Percentiles rank a stretch among this genome's conserved stretches.
Evolutionary conservation across 805 yeast species (phyloP).

Genomic region (Barnettozyma populi): DNA sequence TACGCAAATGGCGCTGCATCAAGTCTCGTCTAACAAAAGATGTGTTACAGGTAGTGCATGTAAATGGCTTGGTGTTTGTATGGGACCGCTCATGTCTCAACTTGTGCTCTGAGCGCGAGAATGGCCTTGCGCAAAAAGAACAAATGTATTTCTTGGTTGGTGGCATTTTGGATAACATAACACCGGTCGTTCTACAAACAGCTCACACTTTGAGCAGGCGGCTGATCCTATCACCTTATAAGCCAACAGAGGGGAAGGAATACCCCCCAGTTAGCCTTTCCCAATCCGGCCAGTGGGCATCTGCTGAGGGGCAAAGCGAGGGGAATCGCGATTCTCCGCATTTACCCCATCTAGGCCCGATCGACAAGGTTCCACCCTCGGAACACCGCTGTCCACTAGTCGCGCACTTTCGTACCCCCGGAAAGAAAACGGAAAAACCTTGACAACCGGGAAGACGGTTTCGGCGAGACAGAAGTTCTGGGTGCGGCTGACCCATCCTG

Average conservation of each 20-base stretch:
- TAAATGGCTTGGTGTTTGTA: slow-evolving; percentile 16
- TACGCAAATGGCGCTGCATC: slow-evolving; percentile 14
- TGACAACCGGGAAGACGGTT: neutral
- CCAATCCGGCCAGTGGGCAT: neutral
- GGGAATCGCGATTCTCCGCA: slow-evolving; percentile 2
- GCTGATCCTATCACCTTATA: neutral
- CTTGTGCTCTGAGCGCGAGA: slow-evolving; percentile 15
- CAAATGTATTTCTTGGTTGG: slow-evolving; percentile 15
- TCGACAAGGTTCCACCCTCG: neutral
- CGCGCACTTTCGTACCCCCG: slow-evolving; percentile 1
- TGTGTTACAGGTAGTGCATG: slow-evolving; percentile 10
- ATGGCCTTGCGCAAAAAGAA: slow-evolving; percentile 15
- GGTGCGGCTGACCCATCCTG: neutral
- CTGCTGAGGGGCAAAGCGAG: slow-evolving; percentile 6
- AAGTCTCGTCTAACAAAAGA: slow-evolving; percentile 16
- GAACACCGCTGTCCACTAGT: neutral
- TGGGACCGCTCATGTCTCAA: slow-evolving; percentile 16
- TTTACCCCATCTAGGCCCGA: slow-evolving; percentile 1
- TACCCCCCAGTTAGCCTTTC: neutral
- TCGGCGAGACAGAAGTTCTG: neutral
- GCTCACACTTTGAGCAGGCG: neutral
- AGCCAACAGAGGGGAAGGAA: neutral
- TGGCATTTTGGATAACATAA: neutral
- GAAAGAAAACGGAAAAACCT: slow-evolving; percentile 8
- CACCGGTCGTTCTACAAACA: neutral